Percentiles rank a stretch among this genome's conserved stretches.
Conservation (phyloP, 2,329 filamentous ascomycete genomes). For the Neopestalotiopsis clavispora region DNA sequence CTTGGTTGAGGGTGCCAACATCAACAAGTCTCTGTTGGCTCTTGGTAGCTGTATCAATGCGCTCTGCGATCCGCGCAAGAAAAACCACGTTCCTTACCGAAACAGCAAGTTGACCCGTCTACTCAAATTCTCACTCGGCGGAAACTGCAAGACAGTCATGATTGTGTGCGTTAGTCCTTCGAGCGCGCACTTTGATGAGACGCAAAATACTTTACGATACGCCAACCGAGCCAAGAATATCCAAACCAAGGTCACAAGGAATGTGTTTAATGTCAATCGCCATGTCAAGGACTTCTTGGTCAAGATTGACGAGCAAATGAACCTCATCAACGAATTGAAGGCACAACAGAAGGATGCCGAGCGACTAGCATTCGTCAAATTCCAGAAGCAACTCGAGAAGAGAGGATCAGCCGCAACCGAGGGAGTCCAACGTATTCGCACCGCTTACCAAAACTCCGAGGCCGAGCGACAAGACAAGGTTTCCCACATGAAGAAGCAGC, state of each 20-base stretch:
- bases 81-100: conserved; percentile 93
- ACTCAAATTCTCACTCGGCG: conserved; percentile 94
- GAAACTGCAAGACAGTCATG: conserved; percentile 99
- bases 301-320: conserved; percentile 98
- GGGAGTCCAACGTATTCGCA: conserved; percentile 78
- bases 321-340: conserved; percentile 94
- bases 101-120: conserved; percentile 97
- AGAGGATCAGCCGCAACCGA: conserved; percentile 77
- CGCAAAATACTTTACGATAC: conserved; percentile 95
- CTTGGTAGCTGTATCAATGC: conserved; percentile 98
- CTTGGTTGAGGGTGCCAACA: conserved; percentile 92
- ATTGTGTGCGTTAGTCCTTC: conserved; percentile 98
- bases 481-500: conserved; percentile 79
- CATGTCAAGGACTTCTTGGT: conserved; percentile 99
- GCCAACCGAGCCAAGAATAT: conserved; percentile 99
- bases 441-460: conserved; percentile 81
- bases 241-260: conserved; percentile 98
- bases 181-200: conserved; percentile 96
- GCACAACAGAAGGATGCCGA: conserved; percentile 92
- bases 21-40: conserved; percentile 97
- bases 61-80: conserved; percentile 88
- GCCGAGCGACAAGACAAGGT: conserved; percentile 80
- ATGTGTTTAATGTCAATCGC: conserved; percentile 98
- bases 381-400: conserved; percentile 89
- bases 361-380: conserved; percentile 80